Evolutionary conservation across 805 yeast genomes (phyloP), one percentile per base, ranked within the genome.

Genomic region (Metschnikowia noctiluminum): DNA sequence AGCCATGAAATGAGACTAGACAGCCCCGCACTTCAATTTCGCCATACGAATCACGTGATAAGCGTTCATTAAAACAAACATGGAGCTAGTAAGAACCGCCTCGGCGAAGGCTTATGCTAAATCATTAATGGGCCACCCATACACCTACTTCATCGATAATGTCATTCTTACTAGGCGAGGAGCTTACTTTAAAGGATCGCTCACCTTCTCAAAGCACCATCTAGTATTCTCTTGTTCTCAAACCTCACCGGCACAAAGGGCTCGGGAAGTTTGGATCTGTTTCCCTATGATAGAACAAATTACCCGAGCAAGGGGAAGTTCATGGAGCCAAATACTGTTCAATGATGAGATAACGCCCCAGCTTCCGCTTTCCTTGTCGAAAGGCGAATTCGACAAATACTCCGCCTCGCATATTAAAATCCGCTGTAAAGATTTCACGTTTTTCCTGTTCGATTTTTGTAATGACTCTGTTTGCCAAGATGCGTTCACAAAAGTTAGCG

Each of bases 231-330:
- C 68, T 32, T 73, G 70, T 48, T 31, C 36, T 3, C 49, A 42
- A 14, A 51, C 42, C 21, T 38, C 39, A 15, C 13, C 37, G 16
- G 42, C 39, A 36, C 46, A 43, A 50, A 49, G 50, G 55, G 60
- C 72, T 8, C 71, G 82, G 49, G 98, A 94, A 64, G 79, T 89
- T 30, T 94, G 98, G 99, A 77, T 89, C 30, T 86, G 96, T 50
- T 92, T 89, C 65, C 97, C 97, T 1, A 80, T 90, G 53, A 82
- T 91, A 31, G 84, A 81, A 42, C 74, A 73, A 41, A 81, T 85
- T 1, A 78, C 78, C 56, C 76, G 80, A 63, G 70, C 79, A 52
- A 65, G 79, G 53, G 82, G 91, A 53, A 64, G 85, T 46, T 70
- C 82, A 54, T 59, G 70, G 66, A 14, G 46, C 30, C 35, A 45